These are phyloP conservation scores for Mycena vitilis DNA, from an alignment of 768 basidiomycete genomes.

Conservation along the genomic window DNA sequence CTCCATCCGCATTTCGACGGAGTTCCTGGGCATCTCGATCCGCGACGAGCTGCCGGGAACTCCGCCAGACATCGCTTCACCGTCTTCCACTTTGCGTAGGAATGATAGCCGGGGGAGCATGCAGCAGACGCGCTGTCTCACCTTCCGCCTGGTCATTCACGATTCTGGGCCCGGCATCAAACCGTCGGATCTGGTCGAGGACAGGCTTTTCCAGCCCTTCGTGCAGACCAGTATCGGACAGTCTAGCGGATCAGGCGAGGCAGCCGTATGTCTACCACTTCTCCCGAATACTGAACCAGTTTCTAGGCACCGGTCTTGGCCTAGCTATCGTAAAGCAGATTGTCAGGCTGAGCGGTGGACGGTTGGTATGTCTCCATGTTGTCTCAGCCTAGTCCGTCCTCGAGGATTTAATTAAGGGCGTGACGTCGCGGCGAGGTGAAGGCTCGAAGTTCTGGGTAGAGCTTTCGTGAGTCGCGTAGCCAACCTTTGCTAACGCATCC, in stretches of 20 bases:
- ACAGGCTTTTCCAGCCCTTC: slow-evolving; percentile 43
- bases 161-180: slow-evolving; percentile 39
- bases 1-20: slow-evolving; percentile 41
- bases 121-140: slow-evolving; percentile 34
- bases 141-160: slow-evolving; percentile 36
- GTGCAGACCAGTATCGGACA: slow-evolving; percentile 52
- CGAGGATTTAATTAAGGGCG: slow-evolving; percentile 27
- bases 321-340: slow-evolving; percentile 58
- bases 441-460: slow-evolving; percentile 59
- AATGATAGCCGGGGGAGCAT: slow-evolving; percentile 11
- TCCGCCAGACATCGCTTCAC: slow-evolving; percentile 27
- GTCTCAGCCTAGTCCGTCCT: not conserved
- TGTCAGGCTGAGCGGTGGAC: slow-evolving; percentile 53
- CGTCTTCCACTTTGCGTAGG: not conserved
- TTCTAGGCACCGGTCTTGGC: slow-evolving; percentile 51
- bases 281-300: slow-evolving; percentile 36
- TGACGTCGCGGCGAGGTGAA: slow-evolving; percentile 46
- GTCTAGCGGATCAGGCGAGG: slow-evolving; percentile 47
- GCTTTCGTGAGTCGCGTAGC: slow-evolving; percentile 30
- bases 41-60: slow-evolving; percentile 32
- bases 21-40: slow-evolving; percentile 34
- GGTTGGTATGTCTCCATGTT: slow-evolving; percentile 42
- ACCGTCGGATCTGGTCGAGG: slow-evolving; percentile 40
- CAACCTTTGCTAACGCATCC: not conserved
- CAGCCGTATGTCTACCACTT: not conserved